These are phyloP conservation scores for Penicillium brevicompactum DNA, from an alignment of 2,329 filamentous ascomycete species.

Conservation along the genomic window DNA sequence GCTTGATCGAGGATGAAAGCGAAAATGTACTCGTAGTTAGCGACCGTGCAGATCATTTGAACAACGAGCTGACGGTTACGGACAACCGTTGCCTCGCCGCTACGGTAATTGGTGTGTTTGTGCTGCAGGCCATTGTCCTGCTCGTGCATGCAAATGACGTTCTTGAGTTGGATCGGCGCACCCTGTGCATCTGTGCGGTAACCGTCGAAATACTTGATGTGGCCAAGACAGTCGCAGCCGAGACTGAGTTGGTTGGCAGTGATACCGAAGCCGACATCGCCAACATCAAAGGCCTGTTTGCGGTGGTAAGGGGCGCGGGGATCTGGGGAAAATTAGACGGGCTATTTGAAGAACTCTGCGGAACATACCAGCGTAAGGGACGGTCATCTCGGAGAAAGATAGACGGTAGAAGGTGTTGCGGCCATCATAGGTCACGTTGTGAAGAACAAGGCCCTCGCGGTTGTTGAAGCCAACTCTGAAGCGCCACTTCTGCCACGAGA, in stretches of 20 bases:
- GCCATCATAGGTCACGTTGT: slow-evolving; percentile 66
- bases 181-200: slow-evolving; percentile 63
- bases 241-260: slow-evolving; percentile 71
- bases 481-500: slow-evolving; percentile 69
- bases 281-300: slow-evolving; percentile 71
- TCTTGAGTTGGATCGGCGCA: slow-evolving; percentile 60
- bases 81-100: slow-evolving; percentile 63
- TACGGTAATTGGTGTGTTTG: slow-evolving; percentile 75
- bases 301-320: slow-evolving; percentile 69
- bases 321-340: slow-evolving; percentile 42
- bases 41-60: slow-evolving; percentile 70
- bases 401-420: slow-evolving; percentile 68
- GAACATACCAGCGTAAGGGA: slow-evolving; percentile 45
- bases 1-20: slow-evolving; percentile 74
- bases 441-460: slow-evolving; percentile 68
- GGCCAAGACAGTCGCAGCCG: slow-evolving; percentile 71
- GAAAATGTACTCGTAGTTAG: slow-evolving; percentile 75
- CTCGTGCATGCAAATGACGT: slow-evolving; percentile 71
- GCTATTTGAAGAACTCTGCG: background rate
- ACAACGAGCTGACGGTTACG: slow-evolving; percentile 69
- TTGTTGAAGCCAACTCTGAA: slow-evolving; percentile 65
- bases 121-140: slow-evolving; percentile 70
- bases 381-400: slow-evolving; percentile 68
- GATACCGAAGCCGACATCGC: slow-evolving; percentile 67
- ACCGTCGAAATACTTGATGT: slow-evolving; percentile 68